Percentiles rank a stretch among this genome's conserved stretches.
Evolutionary conservation across 2,329 filamentous ascomycete genomes (phyloP).

Genomic region (Lasiodiplodia gonubiensis): DNA sequence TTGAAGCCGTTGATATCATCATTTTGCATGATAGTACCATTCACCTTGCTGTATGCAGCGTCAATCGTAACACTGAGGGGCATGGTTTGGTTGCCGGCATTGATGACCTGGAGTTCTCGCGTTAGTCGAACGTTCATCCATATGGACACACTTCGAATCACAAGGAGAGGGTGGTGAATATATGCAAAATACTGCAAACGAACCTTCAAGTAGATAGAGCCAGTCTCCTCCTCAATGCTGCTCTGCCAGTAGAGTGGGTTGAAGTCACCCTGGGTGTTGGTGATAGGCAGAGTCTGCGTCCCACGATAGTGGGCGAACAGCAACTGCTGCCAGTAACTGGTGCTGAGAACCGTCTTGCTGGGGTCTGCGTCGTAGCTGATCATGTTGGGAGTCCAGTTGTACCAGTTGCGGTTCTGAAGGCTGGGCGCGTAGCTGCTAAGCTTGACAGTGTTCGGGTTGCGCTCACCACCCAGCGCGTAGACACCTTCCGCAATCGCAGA

Average conservation of each 20-base stretch:
- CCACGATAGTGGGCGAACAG: conserved; percentile 39
- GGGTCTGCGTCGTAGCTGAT: conserved; percentile 41
- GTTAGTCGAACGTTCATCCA: background rate
- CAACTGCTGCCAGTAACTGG: conserved; percentile 41
- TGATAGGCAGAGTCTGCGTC: conserved; percentile 39
- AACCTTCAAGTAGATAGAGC: conserved; percentile 32
- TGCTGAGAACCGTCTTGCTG: conserved; percentile 38
- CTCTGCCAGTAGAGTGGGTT: conserved; percentile 41
- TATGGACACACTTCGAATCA: background rate
- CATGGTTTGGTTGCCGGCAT: conserved; percentile 33
- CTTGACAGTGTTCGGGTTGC: conserved; percentile 39
- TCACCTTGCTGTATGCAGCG: conserved; percentile 33
- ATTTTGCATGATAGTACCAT: conserved; percentile 38
- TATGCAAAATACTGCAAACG: background rate
- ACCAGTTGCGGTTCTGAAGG: conserved; percentile 41
- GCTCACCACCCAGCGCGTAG: conserved; percentile 39
- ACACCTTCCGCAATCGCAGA: conserved; percentile 39
- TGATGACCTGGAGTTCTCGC: conserved; percentile 33
- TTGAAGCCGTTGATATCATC: conserved; percentile 37
- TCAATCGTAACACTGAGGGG: conserved; percentile 35
- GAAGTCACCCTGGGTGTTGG: conserved; percentile 36
- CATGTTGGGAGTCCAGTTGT: conserved; percentile 43
- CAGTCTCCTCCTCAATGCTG: conserved; percentile 34
- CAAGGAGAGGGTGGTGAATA: background rate
- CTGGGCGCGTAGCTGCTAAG: conserved; percentile 39